Base-by-base conservation (phyloP, 495 filamentous ascomycete genomes). In the Penicillium dipodomyicola region DNA sequence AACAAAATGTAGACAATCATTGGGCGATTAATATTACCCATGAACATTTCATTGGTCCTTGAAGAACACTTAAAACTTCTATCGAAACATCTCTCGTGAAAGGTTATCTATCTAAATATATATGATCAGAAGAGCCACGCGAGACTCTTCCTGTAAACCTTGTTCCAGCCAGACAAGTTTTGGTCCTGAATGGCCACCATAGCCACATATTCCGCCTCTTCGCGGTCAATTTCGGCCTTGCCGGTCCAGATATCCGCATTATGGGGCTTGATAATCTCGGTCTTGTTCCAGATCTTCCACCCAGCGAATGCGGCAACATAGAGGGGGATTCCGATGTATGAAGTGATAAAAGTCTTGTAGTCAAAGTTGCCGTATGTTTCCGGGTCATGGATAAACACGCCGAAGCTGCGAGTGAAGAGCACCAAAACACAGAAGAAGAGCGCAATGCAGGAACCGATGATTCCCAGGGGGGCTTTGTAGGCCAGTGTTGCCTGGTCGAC, bases 291-390 rank as follows among this genome's bases (percentile, higher is more conserved):
- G 49, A 80, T 45, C 71, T 88, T 89, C 65, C 86, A 85, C 5
- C 84, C 84, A 46, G 81, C 70, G 64, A 87, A 80, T 67, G 87
- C 76, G 49, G 79, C 72, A 0, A 91, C 63, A 64, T 87, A 91
- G 25, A 90, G 67, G 11, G 84, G 84, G 60, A 91, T 89, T 35
- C 87, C 87, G 15, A 88, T 78, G 60, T 90, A 89, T 10, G 81
- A 82, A 0, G 87, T 89, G 63, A 91, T 77, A 66, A 90, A 90
- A 60, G 80, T 85, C 65, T 82, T 80, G 60, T 82, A 80, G 56
- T 79, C 72, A 61, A 80, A 82, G 14, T 75, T 71, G 19, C 78
- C 76, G 47, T 77, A 80, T 32, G 65, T 65, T 19, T 11, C 12
- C 10, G 54, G 42, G 5, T 49, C 54, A 30, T 65, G 59, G 15